Evolutionary conservation across 78 protist genomes (phyloP).

Genomic region (Dictyostelium purpureum): DNA sequence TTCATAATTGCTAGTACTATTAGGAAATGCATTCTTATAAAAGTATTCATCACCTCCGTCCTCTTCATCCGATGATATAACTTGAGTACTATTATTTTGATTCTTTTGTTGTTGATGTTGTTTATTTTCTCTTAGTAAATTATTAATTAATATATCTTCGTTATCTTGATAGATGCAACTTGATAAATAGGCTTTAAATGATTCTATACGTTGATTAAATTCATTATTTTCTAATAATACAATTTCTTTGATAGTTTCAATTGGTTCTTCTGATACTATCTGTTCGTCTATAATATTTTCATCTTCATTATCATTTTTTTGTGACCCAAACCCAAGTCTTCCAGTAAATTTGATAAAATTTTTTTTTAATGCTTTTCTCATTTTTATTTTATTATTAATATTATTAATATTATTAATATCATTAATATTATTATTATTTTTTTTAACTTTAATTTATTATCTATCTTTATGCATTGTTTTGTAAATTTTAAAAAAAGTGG

Average conservation of each 20-base stretch:
- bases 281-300: background rate
- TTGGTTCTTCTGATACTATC: background rate
- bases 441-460: no score
- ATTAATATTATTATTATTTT: no score
- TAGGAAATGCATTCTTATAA: no score
- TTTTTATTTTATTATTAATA: no score
- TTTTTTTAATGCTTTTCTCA: conserved; percentile 38
- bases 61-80: background rate
- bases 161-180: background rate
- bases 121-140: background rate
- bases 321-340: conserved; percentile 29
- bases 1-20: background rate
- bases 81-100: background rate
- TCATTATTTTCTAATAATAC: conserved; percentile 36
- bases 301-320: background rate
- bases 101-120: background rate
- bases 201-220: background rate
- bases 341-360: conserved; percentile 62
- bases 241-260: background rate
- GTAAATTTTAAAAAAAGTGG: no score
- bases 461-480: no score
- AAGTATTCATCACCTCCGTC: no score
- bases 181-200: conserved; percentile 19
- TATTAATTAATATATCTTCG: background rate
- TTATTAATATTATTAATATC: no score